Conservation (phyloP, 2,329 filamentous ascomycete species). For the Ophiostoma sp. region DNA sequence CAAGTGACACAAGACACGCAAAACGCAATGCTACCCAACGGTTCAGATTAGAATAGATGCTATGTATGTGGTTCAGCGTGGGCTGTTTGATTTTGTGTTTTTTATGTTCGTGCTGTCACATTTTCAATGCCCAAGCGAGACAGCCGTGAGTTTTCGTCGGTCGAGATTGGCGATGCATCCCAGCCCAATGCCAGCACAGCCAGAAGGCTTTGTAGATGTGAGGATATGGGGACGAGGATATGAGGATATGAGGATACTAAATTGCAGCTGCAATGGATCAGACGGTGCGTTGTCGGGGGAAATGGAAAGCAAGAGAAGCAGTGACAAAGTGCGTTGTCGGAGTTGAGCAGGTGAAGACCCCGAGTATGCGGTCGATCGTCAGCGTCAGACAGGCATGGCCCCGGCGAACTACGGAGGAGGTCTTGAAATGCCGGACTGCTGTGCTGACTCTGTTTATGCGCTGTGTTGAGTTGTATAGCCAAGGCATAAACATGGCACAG, state of each 20-base stretch:
- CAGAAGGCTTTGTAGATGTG: neutral
- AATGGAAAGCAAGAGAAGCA: neutral
- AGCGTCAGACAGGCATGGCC: neutral
- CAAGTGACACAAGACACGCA: neutral
- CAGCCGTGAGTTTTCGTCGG: neutral
- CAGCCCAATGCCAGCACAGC: neutral
- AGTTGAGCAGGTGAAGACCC: neutral
- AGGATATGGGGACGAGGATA: no score
- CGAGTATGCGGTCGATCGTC: neutral
- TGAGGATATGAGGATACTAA: neutral
- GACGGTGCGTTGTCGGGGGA: neutral
- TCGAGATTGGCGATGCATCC: constrained; percentile 5
- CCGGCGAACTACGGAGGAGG: no score
- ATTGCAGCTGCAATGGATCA: neutral
- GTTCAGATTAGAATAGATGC: neutral
- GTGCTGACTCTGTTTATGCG: no score
- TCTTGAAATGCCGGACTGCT: neutral
- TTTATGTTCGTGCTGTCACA: neutral
- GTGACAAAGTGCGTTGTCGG: neutral
- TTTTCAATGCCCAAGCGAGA: neutral
- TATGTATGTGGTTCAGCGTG: neutral
- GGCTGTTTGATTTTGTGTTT: neutral
- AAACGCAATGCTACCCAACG: neutral
- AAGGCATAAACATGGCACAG: neutral
- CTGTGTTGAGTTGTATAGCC: neutral